Evolutionary conservation across 768 basidiomycete species (phyloP), one percentile per base, ranked within the genome.

Genomic region (Collybiopsis luxurians): DNA sequence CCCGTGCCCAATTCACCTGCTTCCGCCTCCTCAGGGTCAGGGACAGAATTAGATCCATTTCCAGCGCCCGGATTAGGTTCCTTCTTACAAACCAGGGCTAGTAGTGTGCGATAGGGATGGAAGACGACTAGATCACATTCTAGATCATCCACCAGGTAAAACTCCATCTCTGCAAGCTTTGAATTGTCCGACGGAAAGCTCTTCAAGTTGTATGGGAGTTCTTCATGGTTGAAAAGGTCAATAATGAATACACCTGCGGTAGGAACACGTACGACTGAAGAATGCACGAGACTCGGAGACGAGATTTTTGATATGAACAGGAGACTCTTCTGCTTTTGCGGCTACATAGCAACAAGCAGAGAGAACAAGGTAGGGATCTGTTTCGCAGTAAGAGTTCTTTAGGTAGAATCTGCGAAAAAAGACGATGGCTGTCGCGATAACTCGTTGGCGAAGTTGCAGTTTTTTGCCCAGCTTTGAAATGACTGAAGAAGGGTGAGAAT

Each of bases 151-250:
- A 99, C 87, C 10, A 98, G 85, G 73, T 96, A 98, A 74, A 98
- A 98, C 68, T 98, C 96, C 95, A 98, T 98, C 70, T 99, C 97
- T 3, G 95, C 97, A 13, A 99, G 77, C 66, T 93, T 95, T 11
- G 89, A 83, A 64, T 95, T 90, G 67, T 97, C 95, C 0, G 89
- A 81, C 0, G 90, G 85, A 66, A 97, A 96, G n/a, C 80, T 72
- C 66, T 90, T 88, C 67, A 89, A 76, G 4, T 80, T 83, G 64
- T 91, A 90, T 19, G 84, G 85, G 53, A 86, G 83, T 53, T 79
- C 82, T 85, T n/a, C n/a, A n/a, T n/a, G n/a, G n/a, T n/a, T n/a
- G n/a, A n/a, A n/a, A n/a, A n/a, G n/a, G n/a, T n/a, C n/a, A n/a
- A n/a, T n/a, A n/a, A n/a, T n/a, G n/a, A n/a, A n/a, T n/a, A n/a